Evolutionary conservation across 805 yeast species (phyloP).

Genomic region (Nakazawaea ernobii): DNA sequence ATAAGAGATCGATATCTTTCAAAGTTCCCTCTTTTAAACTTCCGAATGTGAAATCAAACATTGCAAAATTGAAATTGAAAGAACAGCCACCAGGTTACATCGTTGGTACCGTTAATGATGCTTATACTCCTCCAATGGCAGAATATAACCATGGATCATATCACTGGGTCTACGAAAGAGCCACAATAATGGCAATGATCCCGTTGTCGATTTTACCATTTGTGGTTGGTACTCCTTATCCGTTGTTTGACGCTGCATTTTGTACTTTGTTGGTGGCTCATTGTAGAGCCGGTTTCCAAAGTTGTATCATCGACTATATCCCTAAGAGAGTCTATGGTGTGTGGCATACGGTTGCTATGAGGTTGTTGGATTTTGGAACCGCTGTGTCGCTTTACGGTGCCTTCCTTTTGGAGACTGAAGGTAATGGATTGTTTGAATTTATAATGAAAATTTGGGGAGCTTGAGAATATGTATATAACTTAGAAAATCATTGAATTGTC

Average conservation of each 20-base stretch:
- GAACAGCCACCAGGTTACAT: slow-evolving; percentile 73
- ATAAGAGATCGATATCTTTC: background rate
- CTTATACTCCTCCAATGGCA: slow-evolving; percentile 55
- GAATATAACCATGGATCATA: slow-evolving; percentile 58
- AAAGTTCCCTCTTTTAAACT: background rate
- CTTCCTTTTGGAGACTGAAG: slow-evolving; percentile 63
- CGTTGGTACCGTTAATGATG: slow-evolving; percentile 69
- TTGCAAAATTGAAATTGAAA: slow-evolving; percentile 4
- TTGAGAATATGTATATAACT: slow-evolving; percentile 17
- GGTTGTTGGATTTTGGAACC: slow-evolving; percentile 57
- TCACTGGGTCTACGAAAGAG: slow-evolving; percentile 71
- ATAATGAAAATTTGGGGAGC: slow-evolving; percentile 59
- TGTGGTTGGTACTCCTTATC: slow-evolving; percentile 46
- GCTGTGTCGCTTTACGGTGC: slow-evolving; percentile 65
- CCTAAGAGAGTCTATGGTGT: slow-evolving; percentile 69
- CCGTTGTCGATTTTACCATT: slow-evolving; percentile 64
- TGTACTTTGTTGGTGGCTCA: slow-evolving; percentile 55
- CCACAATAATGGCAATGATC: slow-evolving; percentile 52
- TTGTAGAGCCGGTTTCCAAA: slow-evolving; percentile 64
- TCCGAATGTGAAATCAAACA: background rate
- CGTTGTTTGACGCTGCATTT: slow-evolving; percentile 51
- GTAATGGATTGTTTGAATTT: slow-evolving; percentile 71
- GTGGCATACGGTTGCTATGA: slow-evolving; percentile 56
- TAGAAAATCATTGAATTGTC: slow-evolving; percentile 7
- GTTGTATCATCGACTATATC: slow-evolving; percentile 75